Conservation (phyloP, 2,329 filamentous ascomycete species). For the Colletotrichum sp. region DNA sequence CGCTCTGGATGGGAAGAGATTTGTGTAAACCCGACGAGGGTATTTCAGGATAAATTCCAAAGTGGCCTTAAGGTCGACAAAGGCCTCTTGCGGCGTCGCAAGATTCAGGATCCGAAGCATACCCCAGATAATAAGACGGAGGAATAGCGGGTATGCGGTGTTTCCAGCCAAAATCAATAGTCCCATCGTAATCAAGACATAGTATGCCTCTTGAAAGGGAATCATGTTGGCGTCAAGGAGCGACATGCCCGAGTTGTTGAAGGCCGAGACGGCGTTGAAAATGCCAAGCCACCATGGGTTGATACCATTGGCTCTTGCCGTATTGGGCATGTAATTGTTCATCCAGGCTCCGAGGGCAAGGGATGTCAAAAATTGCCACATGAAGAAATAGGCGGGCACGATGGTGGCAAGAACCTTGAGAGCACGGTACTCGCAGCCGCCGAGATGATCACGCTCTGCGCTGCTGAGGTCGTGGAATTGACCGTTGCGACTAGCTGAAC, state of each 20-base stretch:
- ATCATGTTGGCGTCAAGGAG: constrained; percentile 72
- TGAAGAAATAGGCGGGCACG: constrained; percentile 64
- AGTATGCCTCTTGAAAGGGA: constrained; percentile 59
- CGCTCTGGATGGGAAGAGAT: constrained; percentile 66
- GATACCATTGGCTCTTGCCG: constrained; percentile 59
- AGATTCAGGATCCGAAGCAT: constrained; percentile 45
- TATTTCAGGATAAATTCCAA: constrained; percentile 60
- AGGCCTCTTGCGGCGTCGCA: constrained; percentile 40
- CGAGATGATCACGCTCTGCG: constrained; percentile 61
- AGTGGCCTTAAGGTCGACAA: constrained; percentile 50
- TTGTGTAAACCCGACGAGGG: constrained; percentile 64
- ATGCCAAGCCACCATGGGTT: constrained; percentile 73
- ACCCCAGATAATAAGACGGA: constrained; percentile 64
- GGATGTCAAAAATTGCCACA: constrained; percentile 64
- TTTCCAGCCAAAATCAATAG: constrained; percentile 68
- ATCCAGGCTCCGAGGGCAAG: constrained; percentile 68
- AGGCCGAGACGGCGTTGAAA: constrained; percentile 73
- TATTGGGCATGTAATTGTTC: constrained; percentile 52
- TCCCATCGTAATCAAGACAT: constrained; percentile 58
- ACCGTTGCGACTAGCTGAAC: constrained; percentile 48
- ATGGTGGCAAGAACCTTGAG: constrained; percentile 62
- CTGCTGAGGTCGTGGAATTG: constrained; percentile 59
- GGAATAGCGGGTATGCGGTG: constrained; percentile 68
- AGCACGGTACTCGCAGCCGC: constrained; percentile 69
- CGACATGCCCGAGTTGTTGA: constrained; percentile 76